A percentile compares a stretch with the other conserved stretches of the same genome.
Evolutionary conservation across 257 asterid genomes (phyloP).

Genomic region (Gynochthodes officinalis): DNA sequence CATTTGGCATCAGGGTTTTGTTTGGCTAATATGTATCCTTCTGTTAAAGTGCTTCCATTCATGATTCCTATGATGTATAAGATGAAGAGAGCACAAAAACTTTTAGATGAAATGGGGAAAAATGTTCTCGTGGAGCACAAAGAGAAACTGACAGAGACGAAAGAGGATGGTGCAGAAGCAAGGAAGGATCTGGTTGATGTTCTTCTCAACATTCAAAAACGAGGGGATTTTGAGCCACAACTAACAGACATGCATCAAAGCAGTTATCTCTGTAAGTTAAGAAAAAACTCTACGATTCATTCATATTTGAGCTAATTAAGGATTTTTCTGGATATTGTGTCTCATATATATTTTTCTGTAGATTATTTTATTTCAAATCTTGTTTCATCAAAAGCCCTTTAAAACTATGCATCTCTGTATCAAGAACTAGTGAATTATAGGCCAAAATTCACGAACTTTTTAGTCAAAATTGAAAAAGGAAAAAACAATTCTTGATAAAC

Average conservation of each 20-base stretch:
- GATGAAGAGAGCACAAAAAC: not conserved
- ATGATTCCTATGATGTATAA: not conserved
- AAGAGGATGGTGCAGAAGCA: not conserved
- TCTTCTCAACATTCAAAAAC: not conserved
- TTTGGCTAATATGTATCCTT: not conserved
- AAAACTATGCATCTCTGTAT: too few relatives aligned
- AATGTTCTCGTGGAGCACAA: not conserved
- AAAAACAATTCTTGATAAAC: too few relatives aligned
- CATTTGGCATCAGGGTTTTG: not conserved
- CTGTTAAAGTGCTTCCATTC: not conserved
- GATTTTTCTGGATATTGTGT: too few relatives aligned
- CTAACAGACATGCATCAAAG: constrained; percentile 9
- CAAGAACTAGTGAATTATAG: too few relatives aligned
- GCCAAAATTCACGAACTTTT: too few relatives aligned
- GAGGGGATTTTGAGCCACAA: not conserved
- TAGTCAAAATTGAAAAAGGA: too few relatives aligned
- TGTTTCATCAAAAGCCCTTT: too few relatives aligned
- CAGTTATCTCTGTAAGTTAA: constrained; percentile 5
- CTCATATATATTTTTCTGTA: too few relatives aligned
- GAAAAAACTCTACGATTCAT: not conserved
- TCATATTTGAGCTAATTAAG: too few relatives aligned
- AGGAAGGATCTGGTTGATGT: not conserved
- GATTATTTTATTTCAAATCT: too few relatives aligned
- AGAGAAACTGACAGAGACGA: not conserved
- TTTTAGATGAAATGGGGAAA: not conserved